Conservation (phyloP, 140 eudicot genomes). For the Ambrosia hybrid region DNA sequence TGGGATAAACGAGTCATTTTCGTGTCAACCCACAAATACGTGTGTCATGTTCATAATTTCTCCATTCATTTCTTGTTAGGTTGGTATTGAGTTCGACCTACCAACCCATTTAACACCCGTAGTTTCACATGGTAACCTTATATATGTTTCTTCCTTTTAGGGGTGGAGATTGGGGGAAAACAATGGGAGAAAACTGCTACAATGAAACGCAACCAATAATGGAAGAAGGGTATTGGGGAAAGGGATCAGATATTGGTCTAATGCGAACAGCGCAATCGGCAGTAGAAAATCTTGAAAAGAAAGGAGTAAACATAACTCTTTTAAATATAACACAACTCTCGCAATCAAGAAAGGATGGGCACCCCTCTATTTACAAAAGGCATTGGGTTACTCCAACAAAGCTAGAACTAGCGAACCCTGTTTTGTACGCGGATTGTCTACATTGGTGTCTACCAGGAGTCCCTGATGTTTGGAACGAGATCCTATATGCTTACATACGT, state of each 20-base stretch:
- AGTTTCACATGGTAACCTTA: not conserved
- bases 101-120: not conserved
- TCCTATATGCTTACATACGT: constrained; percentile 51
- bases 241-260: constrained; percentile 63
- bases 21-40: not conserved
- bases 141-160: constrained; percentile 34
- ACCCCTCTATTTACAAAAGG: constrained; percentile 59
- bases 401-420: constrained; percentile 44
- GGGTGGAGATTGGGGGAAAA: constrained; percentile 88
- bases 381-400: constrained; percentile 66
- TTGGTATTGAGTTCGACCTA: not conserved
- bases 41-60: not conserved
- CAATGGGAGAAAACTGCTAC: constrained; percentile 53
- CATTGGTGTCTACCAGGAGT: constrained; percentile 89
- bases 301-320: constrained; percentile 57
- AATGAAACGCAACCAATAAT: constrained; percentile 58
- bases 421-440: constrained; percentile 51
- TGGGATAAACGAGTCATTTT: not conserved
- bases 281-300: constrained; percentile 43
- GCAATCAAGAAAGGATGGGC: constrained; percentile 71
- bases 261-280: constrained; percentile 56
- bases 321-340: constrained; percentile 76
- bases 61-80: not conserved
- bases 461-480: constrained; percentile 73
- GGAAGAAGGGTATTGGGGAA: constrained; percentile 59